A percentile compares a stretch with the other conserved stretches of the same genome.
Evolutionary conservation across 257 asterid genomes (phyloP).

Genomic region (Agastache rugosa): DNA sequence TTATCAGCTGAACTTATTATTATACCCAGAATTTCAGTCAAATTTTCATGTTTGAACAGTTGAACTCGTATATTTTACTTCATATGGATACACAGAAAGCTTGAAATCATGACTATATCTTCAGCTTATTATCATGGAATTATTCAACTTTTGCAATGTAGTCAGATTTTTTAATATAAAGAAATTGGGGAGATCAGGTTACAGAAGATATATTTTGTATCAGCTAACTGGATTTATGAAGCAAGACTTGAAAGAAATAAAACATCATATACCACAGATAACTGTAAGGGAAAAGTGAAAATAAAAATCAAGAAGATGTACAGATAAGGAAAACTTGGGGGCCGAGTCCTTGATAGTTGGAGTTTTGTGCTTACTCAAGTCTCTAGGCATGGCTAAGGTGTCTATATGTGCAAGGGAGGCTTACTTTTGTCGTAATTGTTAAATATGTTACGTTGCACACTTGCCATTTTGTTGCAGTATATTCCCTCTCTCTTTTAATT

Average conservation of each 20-base stretch:
- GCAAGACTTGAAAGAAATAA: neutral
- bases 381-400: constrained; percentile 8
- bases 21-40: constrained; percentile 9
- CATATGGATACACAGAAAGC: neutral
- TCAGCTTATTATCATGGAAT: constrained; percentile 18
- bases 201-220: constrained; percentile 5
- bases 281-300: neutral
- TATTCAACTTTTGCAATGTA: constrained; percentile 6
- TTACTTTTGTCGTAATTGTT: constrained; percentile 34
- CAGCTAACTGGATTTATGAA: neutral
- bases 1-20: constrained; percentile 10
- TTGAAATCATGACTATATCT: constrained; percentile 9
- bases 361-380: neutral
- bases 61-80: constrained; percentile 16
- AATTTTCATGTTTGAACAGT: neutral
- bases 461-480: constrained; percentile 22
- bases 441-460: constrained; percentile 13
- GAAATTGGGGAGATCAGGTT: constrained; percentile 18
- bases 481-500: constrained; percentile 16
- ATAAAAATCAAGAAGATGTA: neutral
- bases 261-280: neutral
- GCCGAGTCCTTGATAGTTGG: constrained; percentile 2
- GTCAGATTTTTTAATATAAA: constrained; percentile 11
- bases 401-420: constrained; percentile 20
- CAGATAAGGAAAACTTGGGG: neutral